A percentile compares a stretch with the other conserved stretches of the same genome.
phyloP scores from a whole-genome alignment of 2,329 filamentous ascomycete species.

The Ascochyta lentis region DNA sequence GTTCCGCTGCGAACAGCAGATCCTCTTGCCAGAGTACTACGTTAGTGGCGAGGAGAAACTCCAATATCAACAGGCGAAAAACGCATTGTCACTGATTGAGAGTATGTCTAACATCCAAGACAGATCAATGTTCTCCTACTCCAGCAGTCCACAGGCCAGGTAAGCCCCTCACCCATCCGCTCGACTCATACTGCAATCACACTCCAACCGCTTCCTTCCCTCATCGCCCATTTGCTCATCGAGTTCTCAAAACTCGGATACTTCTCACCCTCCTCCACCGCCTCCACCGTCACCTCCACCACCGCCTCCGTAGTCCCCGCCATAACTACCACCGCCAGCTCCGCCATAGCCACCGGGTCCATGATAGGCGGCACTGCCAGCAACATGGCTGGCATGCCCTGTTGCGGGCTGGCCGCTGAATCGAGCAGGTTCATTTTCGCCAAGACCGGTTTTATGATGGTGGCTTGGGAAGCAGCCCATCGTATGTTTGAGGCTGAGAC shows the following conservation, averaged over 20 bases:
- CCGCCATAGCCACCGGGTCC: background rate
- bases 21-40: no score
- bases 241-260: background rate
- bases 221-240: no score
- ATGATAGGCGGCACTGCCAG: background rate
- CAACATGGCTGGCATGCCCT: background rate
- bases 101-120: no score
- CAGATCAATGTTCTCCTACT: no score
- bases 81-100: no score
- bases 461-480: slow-evolving; percentile 14
- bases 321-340: background rate
- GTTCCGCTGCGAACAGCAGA: no score
- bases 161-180: no score
- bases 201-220: no score
- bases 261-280: background rate
- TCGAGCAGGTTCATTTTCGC: slow-evolving; percentile 3
- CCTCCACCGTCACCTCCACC: slow-evolving; percentile 1
- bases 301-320: background rate
- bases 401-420: slow-evolving; percentile 6
- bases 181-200: no score
- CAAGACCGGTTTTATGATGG: slow-evolving; percentile 1
- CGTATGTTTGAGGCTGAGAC: background rate
- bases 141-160: no score
- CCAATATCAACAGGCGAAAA: no score
- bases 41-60: no score